Evolutionary conservation across 139 green algal genomes (phyloP).

Genomic region (Closterium sp.): DNA sequence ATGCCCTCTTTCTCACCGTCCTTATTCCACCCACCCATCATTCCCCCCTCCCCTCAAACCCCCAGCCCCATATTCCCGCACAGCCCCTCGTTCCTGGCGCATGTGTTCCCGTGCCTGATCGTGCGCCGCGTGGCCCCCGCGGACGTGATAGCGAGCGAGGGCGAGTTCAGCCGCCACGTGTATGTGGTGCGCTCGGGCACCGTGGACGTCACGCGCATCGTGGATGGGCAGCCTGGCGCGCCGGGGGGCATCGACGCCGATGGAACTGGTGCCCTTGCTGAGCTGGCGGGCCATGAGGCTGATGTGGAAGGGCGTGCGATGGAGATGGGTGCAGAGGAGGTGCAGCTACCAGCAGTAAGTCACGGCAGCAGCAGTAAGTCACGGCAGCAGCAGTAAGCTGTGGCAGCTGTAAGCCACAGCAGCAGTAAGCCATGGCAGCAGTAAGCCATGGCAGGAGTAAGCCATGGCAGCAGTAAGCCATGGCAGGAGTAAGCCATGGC

Average conservation of each 20-base stretch:
- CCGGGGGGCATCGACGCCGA: not conserved
- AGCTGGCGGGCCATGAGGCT: not conserved
- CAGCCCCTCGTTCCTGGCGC: slow-evolving; percentile 7
- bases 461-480: no score
- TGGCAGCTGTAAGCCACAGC: no score
- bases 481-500: no score
- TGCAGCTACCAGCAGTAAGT: not conserved
- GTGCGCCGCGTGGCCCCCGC: not conserved
- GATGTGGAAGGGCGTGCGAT: not conserved
- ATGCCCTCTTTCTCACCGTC: no score
- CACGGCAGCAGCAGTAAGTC: no score
- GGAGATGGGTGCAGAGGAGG: not conserved
- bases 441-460: no score
- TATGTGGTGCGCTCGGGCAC: not conserved
- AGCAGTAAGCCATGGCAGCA: no score
- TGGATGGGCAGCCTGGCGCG: not conserved
- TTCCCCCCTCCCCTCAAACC: not conserved
- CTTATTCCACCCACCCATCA: not conserved
- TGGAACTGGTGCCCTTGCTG: no score
- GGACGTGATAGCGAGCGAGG: not conserved
- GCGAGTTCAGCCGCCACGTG: not conserved
- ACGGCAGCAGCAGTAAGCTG: no score
- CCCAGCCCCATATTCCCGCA: slow-evolving; percentile 9
- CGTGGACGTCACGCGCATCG: not conserved
- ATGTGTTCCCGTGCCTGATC: not conserved